Percentiles rank a stretch among this genome's conserved stretches.
These are phyloP conservation scores for Fonsecaea pugnacius DNA, from an alignment of 2,329 filamentous ascomycete species.

Conservation along the genomic window DNA sequence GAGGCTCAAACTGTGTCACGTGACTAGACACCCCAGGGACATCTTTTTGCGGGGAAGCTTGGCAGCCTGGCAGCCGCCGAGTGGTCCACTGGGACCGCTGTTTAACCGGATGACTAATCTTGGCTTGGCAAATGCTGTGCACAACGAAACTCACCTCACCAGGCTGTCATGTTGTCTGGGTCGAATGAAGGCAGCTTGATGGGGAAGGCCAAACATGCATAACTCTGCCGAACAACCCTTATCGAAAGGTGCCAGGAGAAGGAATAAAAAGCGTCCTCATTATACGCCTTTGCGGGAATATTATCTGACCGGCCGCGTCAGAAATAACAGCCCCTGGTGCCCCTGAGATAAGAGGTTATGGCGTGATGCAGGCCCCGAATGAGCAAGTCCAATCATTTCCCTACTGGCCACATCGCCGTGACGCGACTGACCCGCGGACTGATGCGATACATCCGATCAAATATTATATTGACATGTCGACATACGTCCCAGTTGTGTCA, in stretches of 20 bases:
- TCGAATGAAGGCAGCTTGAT: background rate
- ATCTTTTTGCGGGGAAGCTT: background rate
- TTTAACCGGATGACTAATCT: background rate
- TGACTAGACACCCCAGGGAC: background rate
- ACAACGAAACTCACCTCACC: background rate
- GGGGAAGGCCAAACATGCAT: background rate
- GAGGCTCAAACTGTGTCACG: background rate
- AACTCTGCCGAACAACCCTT: background rate
- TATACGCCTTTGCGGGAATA: background rate
- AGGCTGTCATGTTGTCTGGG: background rate
- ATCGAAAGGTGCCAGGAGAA: background rate
- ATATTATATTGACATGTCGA: slow-evolving; percentile 10
- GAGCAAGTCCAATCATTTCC: slow-evolving; percentile 23
- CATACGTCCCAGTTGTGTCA: background rate
- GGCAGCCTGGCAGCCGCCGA: background rate
- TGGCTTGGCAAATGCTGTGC: background rate
- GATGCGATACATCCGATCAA: slow-evolving; percentile 16
- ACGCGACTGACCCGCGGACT: slow-evolving; percentile 14
- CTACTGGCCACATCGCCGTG: background rate
- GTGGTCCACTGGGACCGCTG: background rate
- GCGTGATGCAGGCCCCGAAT: slow-evolving; percentile 28
- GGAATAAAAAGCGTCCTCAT: background rate
- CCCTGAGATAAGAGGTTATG: slow-evolving; percentile 14
- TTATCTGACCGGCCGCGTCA: slow-evolving; percentile 1
- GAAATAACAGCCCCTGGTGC: background rate